Evolutionary conservation across 2,329 filamentous ascomycete genomes (phyloP).

Genomic region (Myriangium duriaei): DNA sequence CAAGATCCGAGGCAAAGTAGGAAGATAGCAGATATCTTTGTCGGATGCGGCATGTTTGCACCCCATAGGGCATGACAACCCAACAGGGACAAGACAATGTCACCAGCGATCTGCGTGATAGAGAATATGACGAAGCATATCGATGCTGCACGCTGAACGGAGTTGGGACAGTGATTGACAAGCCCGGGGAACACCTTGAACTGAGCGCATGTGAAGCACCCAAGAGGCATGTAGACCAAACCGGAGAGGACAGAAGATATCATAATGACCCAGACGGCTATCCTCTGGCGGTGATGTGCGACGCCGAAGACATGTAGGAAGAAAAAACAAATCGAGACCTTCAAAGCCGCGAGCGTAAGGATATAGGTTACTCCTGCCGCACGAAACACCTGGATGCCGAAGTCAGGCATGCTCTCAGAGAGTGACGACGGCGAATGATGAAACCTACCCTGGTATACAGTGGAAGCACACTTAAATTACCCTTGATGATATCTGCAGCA

Average conservation of each 20-base stretch:
- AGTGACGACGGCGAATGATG: not conserved
- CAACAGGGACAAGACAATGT: conserved; percentile 1
- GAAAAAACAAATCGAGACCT: conserved; percentile 79
- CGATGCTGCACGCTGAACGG: not conserved
- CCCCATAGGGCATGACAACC: not conserved
- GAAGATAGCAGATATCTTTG: conserved; percentile 1
- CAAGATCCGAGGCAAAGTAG: not conserved
- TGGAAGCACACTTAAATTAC: not conserved
- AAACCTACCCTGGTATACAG: not conserved
- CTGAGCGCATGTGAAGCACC: conserved; percentile 5
- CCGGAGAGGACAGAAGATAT: conserved; percentile 23
- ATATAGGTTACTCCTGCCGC: conserved; percentile 57
- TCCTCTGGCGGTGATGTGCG: conserved; percentile 24
- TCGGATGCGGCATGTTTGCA: not conserved
- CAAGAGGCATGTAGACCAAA: conserved; percentile 1
- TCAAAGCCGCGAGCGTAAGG: conserved; percentile 68
- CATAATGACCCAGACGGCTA: conserved; percentile 17
- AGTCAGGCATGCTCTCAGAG: not conserved
- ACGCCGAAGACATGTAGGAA: conserved; percentile 38
- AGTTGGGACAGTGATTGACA: not conserved
- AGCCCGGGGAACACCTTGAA: not conserved
- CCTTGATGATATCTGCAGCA: not conserved
- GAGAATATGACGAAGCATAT: conserved; percentile 2
- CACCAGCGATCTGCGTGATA: not conserved
- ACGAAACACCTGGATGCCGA: conserved; percentile 15